Percentiles rank a stretch among this genome's conserved stretches.
Evolutionary conservation across 2,329 filamentous ascomycete genomes (phyloP).

Genomic region (Lasiodiplodia citricola): DNA sequence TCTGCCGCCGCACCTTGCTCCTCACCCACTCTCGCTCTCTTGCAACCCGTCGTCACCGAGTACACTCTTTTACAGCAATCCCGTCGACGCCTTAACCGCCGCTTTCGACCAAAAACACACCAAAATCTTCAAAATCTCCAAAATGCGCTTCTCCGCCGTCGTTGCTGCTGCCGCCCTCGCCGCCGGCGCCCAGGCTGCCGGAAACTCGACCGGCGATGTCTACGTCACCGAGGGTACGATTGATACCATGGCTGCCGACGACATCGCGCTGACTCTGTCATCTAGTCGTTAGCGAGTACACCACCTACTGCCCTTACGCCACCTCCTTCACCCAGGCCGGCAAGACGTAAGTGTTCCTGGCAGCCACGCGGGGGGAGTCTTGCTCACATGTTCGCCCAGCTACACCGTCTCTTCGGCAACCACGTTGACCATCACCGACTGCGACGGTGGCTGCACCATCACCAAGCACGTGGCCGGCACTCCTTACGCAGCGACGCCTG

Average conservation of each 20-base stretch:
- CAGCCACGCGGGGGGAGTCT: neutral
- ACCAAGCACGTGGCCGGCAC: slow-evolving; percentile 31
- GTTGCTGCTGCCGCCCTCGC: slow-evolving; percentile 39
- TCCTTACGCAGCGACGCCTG: neutral
- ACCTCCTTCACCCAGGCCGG: slow-evolving; percentile 36
- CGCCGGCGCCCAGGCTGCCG: slow-evolving; percentile 34
- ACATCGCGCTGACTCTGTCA: neutral
- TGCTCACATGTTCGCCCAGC: neutral
- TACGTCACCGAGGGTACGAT: slow-evolving; percentile 35
- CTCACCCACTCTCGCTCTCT: slow-evolving; percentile 45
- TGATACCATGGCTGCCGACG: neutral
- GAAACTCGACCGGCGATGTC: slow-evolving; percentile 30
- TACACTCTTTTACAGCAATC: slow-evolving; percentile 45
- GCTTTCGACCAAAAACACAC: slow-evolving; percentile 36
- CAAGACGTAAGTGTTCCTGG: slow-evolving; percentile 31
- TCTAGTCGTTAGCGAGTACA: slow-evolving; percentile 29
- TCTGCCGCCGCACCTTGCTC: slow-evolving; percentile 30
- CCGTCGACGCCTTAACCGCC: slow-evolving; percentile 30
- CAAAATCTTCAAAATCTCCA: slow-evolving; percentile 38
- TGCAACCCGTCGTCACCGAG: slow-evolving; percentile 45
- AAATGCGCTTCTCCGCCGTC: slow-evolving; percentile 45
- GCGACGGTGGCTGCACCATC: slow-evolving; percentile 29
- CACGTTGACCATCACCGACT: slow-evolving; percentile 38
- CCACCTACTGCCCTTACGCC: slow-evolving; percentile 37
- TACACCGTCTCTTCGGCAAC: slow-evolving; percentile 42